Evolutionary conservation across 257 asterid genomes (phyloP).

Genomic region (Solanum paucissectum): DNA sequence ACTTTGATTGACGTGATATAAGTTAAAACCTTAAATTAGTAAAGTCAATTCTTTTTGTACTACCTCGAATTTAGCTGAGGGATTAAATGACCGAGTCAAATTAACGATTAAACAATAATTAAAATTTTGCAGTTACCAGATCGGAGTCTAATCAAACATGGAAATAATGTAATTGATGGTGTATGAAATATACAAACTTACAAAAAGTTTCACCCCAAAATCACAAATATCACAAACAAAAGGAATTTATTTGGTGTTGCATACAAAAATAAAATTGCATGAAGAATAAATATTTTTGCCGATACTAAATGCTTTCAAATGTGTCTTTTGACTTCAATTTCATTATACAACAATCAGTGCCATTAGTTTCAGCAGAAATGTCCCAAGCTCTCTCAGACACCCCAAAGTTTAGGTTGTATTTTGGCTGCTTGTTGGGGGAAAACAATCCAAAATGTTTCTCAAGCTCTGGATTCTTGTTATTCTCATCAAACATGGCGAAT

Average conservation of each 20-base stretch:
- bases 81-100: background rate
- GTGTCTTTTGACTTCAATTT: too few species aligned
- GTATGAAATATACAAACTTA: background rate
- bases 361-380: background rate
- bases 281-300: background rate
- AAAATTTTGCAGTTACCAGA: background rate
- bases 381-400: background rate
- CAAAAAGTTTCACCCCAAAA: background rate
- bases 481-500: background rate
- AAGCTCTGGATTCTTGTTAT: background rate
- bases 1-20: too few species aligned
- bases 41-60: background rate
- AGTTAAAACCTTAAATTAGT: background rate
- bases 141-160: background rate
- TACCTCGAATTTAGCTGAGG: background rate
- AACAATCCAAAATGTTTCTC: background rate
- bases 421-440: slow-evolving; percentile 9
- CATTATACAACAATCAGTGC: too few species aligned
- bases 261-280: background rate
- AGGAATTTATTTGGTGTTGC: background rate
- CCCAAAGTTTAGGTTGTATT: slow-evolving; percentile 10
- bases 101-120: background rate
- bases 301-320: too few species aligned
- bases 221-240: background rate
- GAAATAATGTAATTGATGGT: background rate